phyloP scores from a whole-genome alignment of 306 rosid species.

The Lathyrus aphaca region DNA sequence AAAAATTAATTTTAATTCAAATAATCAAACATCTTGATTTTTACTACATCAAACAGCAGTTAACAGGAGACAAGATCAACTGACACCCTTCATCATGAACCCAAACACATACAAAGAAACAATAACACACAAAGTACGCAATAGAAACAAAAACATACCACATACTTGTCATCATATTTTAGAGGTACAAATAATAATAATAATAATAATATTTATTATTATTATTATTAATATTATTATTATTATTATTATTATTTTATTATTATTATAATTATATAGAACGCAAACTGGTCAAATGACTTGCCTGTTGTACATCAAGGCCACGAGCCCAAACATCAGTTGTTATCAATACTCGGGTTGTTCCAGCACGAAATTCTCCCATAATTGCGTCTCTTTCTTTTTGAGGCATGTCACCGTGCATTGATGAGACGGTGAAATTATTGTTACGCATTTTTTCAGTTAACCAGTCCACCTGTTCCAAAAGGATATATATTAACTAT shows the following conservation, averaged over 20 bases:
- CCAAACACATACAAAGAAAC: neutral
- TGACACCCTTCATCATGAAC: neutral
- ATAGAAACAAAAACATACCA: neutral
- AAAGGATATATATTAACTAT: neutral
- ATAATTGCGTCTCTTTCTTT: constrained; percentile 95
- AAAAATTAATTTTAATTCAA: neutral
- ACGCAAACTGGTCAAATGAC: constrained; percentile 35
- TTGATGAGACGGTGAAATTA: constrained; percentile 90
- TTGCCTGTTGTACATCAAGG: constrained; percentile 97
- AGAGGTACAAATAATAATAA: neutral
- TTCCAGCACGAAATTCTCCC: constrained; percentile 87
- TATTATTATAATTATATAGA: neutral
- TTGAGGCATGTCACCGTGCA: constrained; percentile 99
- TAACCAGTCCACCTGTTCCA: constrained; percentile 91
- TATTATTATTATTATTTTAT: neutral
- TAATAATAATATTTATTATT: no score
- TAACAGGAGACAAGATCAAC: neutral
- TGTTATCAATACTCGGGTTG: constrained; percentile 92
- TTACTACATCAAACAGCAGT: neutral
- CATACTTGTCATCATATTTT: constrained; percentile 8
- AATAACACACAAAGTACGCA: constrained; percentile 1
- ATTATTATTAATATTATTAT: neutral
- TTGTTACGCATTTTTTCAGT: constrained; percentile 95
- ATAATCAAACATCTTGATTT: neutral
- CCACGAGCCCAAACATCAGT: constrained; percentile 99